Percentiles rank a stretch among this genome's conserved stretches.
Evolutionary conservation across 768 basidiomycete genomes (phyloP).

Genomic region (Lyophyllum shimeji): DNA sequence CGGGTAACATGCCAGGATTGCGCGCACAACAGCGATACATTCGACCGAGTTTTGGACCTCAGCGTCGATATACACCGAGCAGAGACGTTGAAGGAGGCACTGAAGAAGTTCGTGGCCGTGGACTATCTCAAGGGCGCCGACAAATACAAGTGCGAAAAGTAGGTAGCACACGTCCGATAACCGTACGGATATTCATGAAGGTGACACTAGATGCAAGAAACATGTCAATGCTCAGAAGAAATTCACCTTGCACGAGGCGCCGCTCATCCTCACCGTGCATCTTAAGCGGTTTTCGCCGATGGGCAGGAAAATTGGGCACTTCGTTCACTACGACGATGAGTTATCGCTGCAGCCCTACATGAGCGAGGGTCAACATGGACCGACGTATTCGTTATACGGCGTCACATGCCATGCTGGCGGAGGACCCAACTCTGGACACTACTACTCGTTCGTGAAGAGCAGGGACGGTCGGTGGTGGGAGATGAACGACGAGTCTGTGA

Average conservation of each 20-base stretch:
- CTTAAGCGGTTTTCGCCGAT: slow-evolving; percentile 92
- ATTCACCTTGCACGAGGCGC: slow-evolving; percentile 87
- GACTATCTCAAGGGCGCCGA: slow-evolving; percentile 88
- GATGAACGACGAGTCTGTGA: slow-evolving; percentile 90
- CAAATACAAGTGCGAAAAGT: slow-evolving; percentile 99
- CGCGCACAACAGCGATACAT: slow-evolving; percentile 89
- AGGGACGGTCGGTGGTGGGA: slow-evolving; percentile 76
- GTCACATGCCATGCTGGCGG: slow-evolving; percentile 92
- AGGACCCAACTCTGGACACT: slow-evolving; percentile 95
- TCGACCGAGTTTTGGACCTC: slow-evolving; percentile 92
- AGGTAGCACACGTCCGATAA: slow-evolving; percentile 28
- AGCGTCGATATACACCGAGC: slow-evolving; percentile 83
- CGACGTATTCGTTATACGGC: slow-evolving; percentile 84
- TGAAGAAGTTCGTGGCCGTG: slow-evolving; percentile 76
- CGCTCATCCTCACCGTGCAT: slow-evolving; percentile 86
- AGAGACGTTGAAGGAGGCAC: slow-evolving; percentile 63
- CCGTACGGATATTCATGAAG: background rate
- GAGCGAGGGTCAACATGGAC: slow-evolving; percentile 77
- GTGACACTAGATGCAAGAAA: slow-evolving; percentile 75
- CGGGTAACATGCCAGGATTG: slow-evolving; percentile 86
- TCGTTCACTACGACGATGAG: slow-evolving; percentile 75
- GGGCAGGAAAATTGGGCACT: slow-evolving; percentile 82
- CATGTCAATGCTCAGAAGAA: slow-evolving; percentile 87
- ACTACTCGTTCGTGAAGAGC: slow-evolving; percentile 82
- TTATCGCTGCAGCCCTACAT: slow-evolving; percentile 76